Evolutionary conservation across 345 rosid species (phyloP), one percentile per base, ranked within the genome.

Genomic region (Gossypium rotundifolium): DNA sequence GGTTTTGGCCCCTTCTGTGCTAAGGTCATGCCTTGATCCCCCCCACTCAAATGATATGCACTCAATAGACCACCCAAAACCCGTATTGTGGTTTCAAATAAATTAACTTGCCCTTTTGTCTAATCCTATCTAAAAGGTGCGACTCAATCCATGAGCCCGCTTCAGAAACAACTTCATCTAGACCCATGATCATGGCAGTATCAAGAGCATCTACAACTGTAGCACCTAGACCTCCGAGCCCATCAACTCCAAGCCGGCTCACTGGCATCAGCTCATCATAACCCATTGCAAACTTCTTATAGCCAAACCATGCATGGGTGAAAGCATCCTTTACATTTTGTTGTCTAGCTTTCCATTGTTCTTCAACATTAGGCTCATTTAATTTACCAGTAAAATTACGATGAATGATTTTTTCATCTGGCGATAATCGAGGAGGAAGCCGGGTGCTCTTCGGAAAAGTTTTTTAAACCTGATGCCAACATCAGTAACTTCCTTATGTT

Each of bases 31-130:
- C 86, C 89, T 73, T 81, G 84, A 49, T 84, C 92, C 67, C 94
- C 92, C 73, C 97, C 94, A 81, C 96, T 93, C 73, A 95, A 80
- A 87, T 95, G 97, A 86, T 86, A 93, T 42, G 99, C 99, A 86
- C 99, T 95, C 80, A 95, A 81, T 71, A 95, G 96, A 74, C 99
- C 99, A 76, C 99, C 99, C 80, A 95, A 75, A 73, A 95, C 91
- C 65, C 98, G 97, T 38, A 95, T 95, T 10, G 98, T 91, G n/a
- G 98, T 95, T 83, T 95, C 99, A 81, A 95, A 95, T 79, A 95
- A 81, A 83, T 95, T 95, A 75, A 95, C 97, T 86, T 95, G 97
- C 65, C 96, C 99, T 78, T 95, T 95, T 87, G 84, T 51, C 81
- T 83, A 74, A 95, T 95, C 79, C 92, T 88, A 74, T 90, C 93